Evolutionary conservation across 2,329 filamentous ascomycete genomes (phyloP), one percentile per base, ranked within the genome.

Genomic region (Fusarium equiseti): DNA sequence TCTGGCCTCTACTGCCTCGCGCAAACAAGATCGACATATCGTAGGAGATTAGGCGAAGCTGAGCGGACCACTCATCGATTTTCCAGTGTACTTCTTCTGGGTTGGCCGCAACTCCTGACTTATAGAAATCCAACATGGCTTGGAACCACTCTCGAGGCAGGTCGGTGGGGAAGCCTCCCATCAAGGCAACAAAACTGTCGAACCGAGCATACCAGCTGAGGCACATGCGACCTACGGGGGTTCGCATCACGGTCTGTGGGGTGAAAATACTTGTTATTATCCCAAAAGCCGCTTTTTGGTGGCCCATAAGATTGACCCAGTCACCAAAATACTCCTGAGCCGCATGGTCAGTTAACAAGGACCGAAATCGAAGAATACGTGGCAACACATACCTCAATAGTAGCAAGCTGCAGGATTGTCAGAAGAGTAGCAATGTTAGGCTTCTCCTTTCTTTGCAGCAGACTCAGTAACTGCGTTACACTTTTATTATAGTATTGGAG

Each of bases 131-230:
- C 45, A 91, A 84, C 59, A 89, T 87, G 10, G 85, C 83, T 4
- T 86, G 83, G 75, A 95, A 95, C 95, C 95, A 98, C 64, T 94
- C 90, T 49, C 90, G 87, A 9, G 90, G 86, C 16, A 98, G 84
- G 4, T 90, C 87, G 1, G 92, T 90, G 72, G 91, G 89, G 71
- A 92, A 92, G 2, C 92, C 92, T 26, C 92, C 92, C 85, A 97
- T 90, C 67, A 98, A 87, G 2, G 92, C 92, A 8, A 93, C 90
- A 61, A 95, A 92, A 12, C 95, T 86, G 78, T 98, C 96, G 77
- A 97, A 97, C 38, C 95, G 90, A 31, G 90, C 87, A 79, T 97
- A 98, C 96, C 96, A 98, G n/a, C 87, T 85, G 52, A 97, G 86
- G 46, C 96, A 89, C 75, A 92, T 90, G 31, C 92, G 88, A 31